phyloP scores from a whole-genome alignment of 1,284 basidiomycete genomes.

The Ustilago xerochloae region DNA sequence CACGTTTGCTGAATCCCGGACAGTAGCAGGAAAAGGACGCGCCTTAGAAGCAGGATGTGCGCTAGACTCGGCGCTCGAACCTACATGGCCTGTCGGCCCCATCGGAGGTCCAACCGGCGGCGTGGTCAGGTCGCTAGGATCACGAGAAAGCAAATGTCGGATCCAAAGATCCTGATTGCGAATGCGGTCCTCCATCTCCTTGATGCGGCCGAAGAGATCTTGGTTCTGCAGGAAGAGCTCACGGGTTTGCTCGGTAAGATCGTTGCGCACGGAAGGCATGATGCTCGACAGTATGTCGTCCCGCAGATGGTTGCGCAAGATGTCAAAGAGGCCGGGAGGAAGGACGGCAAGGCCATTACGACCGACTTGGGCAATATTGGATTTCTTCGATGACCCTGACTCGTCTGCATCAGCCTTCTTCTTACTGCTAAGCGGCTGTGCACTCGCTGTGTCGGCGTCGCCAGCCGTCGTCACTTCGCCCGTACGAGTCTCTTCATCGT shows the following conservation, averaged over 20 bases:
- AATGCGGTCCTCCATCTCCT: conserved; percentile 46
- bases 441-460: conserved; percentile 7
- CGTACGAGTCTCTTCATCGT: conserved; percentile 12
- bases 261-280: conserved; percentile 48
- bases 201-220: conserved; percentile 40
- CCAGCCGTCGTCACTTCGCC: conserved; percentile 13
- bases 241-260: conserved; percentile 46
- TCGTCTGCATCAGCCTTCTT: conserved; percentile 9
- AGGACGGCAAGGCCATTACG: conserved; percentile 51
- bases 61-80: conserved; percentile 3
- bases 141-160: conserved; percentile 36
- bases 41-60: neutral
- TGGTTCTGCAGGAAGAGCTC: conserved; percentile 51
- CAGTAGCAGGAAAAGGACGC: conserved; percentile 1
- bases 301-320: conserved; percentile 42
- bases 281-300: conserved; percentile 47
- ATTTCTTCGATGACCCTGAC: conserved; percentile 13
- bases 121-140: conserved; percentile 20
- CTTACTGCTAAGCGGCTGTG: conserved; percentile 3
- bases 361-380: conserved; percentile 45
- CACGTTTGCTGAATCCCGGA: conserved; percentile 6
- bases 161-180: conserved; percentile 49
- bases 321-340: conserved; percentile 47
- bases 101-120: conserved; percentile 19
- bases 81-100: conserved; percentile 5